Evolutionary conservation across 371 early-diverging fungal species (phyloP).

Genomic region (Cokeromyces recurvatus): DNA sequence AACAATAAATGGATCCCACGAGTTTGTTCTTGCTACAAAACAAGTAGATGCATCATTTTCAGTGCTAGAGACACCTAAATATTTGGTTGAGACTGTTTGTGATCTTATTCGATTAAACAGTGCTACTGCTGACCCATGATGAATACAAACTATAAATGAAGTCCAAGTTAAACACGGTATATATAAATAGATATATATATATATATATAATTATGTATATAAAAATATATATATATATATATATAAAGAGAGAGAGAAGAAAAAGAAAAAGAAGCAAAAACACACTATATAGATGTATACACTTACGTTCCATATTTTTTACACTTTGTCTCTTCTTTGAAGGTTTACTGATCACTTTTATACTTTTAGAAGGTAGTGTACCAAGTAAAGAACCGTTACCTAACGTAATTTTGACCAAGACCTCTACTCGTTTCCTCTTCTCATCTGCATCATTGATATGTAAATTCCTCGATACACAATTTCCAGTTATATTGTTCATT

Average conservation of each 20-base stretch:
- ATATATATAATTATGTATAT: no score
- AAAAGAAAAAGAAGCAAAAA: constrained; percentile 8
- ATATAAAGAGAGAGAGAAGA: no score
- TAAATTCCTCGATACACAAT: constrained; percentile 79
- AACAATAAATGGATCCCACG: constrained; percentile 88
- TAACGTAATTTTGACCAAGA: constrained; percentile 64
- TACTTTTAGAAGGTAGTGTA: constrained; percentile 67
- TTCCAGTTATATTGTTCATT: constrained; percentile 40
- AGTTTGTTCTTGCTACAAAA: constrained; percentile 73
- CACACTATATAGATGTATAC: no score
- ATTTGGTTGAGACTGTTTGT: constrained; percentile 86
- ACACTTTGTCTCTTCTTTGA: constrained; percentile 82
- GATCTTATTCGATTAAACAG: constrained; percentile 83
- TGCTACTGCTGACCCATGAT: constrained; percentile 78
- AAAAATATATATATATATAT: no score
- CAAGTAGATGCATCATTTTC: constrained; percentile 55
- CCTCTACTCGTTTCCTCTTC: constrained; percentile 74
- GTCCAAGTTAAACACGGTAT: background rate
- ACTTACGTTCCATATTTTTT: constrained; percentile 77
- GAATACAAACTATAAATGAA: constrained; percentile 82
- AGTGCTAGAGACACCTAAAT: constrained; percentile 59
- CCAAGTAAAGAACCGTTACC: constrained; percentile 59
- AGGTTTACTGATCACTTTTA: constrained; percentile 87
- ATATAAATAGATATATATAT: no score
- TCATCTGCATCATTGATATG: constrained; percentile 83